Evolutionary conservation across 2,329 filamentous ascomycete species (phyloP).

Genomic region (Penicillium sp.): DNA sequence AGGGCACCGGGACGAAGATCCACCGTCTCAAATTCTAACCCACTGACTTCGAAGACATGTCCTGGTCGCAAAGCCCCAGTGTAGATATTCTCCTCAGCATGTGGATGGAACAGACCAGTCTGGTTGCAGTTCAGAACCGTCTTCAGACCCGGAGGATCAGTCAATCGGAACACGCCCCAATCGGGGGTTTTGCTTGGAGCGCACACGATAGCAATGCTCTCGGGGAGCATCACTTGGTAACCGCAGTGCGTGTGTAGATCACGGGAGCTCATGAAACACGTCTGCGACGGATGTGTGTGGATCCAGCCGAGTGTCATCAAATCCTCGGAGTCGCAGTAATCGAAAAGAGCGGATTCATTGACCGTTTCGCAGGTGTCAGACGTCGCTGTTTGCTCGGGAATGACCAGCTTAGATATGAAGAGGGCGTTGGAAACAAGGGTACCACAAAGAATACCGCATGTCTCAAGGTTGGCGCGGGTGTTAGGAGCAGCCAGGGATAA

Average conservation of each 20-base stretch:
- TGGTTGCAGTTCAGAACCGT: constrained; percentile 78
- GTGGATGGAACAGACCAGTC: constrained; percentile 79
- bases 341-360: constrained; percentile 79
- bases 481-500: constrained; percentile 71
- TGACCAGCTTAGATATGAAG: constrained; percentile 83
- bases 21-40: constrained; percentile 65
- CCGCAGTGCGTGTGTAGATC: constrained; percentile 92
- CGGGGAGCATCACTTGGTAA: constrained; percentile 94
- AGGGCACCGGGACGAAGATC: constrained; percentile 51
- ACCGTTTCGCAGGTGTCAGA: constrained; percentile 93
- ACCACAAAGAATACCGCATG: constrained; percentile 90
- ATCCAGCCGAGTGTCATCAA: constrained; percentile 93
- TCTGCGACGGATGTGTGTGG: constrained; percentile 93
- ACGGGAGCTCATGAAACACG: constrained; percentile 94
- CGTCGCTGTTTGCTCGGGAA: constrained; percentile 86
- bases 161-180: constrained; percentile 89
- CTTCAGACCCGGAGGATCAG: constrained; percentile 84
- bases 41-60: constrained; percentile 67
- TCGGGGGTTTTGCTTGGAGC: constrained; percentile 73
- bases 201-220: constrained; percentile 96
- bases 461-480: constrained; percentile 80
- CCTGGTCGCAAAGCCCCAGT: constrained; percentile 69
- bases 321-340: constrained; percentile 82
- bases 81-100: constrained; percentile 69
- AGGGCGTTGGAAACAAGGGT: constrained; percentile 89